These are phyloP conservation scores for Vinca major DNA, from an alignment of 305 asterid genomes.

Conservation along the genomic window DNA sequence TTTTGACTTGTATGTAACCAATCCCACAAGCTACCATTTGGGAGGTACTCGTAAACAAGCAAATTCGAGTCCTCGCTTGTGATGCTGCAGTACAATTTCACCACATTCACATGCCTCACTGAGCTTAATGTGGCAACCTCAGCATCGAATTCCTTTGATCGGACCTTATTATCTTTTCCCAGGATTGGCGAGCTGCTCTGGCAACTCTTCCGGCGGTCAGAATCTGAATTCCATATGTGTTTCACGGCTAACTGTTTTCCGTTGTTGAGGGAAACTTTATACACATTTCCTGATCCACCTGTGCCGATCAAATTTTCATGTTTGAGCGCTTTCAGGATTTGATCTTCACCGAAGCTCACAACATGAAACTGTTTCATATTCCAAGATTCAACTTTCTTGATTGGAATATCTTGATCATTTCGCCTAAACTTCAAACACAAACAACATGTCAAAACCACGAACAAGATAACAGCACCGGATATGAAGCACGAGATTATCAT, in stretches of 20 bases:
- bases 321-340: conserved; percentile 28
- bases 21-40: conserved; percentile 45
- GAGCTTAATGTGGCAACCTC: conserved; percentile 38
- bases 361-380: conserved; percentile 31
- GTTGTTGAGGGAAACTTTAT: conserved; percentile 23
- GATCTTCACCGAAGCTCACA: conserved; percentile 34
- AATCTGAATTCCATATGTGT: conserved; percentile 29
- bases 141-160: conserved; percentile 31
- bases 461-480: conserved; percentile 19
- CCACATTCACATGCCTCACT: conserved; percentile 38
- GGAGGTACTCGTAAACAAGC: conserved; percentile 32
- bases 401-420: conserved; percentile 9
- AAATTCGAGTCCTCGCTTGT: conserved; percentile 38
- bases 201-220: conserved; percentile 11
- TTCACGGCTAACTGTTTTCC: conserved; percentile 36
- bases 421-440: conserved; percentile 20
- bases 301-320: conserved; percentile 34
- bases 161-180: conserved; percentile 9
- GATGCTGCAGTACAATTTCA: conserved; percentile 36
- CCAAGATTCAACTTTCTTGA: conserved; percentile 29
- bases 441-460: conserved; percentile 19
- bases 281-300: conserved; percentile 43
- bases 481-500: conserved; percentile 23
- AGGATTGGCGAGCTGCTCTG: conserved; percentile 26
- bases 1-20: conserved; percentile 19